Evolutionary conservation across 2,329 filamentous ascomycete genomes (phyloP).

Genomic region (Verticillium zaregamsianum): DNA sequence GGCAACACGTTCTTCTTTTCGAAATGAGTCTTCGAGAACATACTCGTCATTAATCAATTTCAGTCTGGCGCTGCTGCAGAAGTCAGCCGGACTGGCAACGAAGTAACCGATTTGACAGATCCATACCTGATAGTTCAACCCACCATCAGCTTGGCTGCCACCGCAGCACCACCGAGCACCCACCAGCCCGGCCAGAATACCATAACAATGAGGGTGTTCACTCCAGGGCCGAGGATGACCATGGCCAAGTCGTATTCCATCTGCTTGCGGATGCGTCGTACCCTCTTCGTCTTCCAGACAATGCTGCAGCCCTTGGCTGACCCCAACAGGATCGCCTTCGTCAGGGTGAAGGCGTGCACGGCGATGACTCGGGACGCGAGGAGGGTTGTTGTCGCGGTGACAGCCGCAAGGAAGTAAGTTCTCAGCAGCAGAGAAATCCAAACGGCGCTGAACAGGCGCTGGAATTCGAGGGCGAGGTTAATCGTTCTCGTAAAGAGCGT

Average conservation of each 20-base stretch:
- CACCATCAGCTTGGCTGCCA: slow-evolving; percentile 27
- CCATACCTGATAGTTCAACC: slow-evolving; percentile 18
- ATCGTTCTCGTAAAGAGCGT: slow-evolving; percentile 28
- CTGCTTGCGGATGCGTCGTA: slow-evolving; percentile 36
- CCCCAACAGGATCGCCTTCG: slow-evolving; percentile 11
- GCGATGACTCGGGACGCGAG: slow-evolving; percentile 23
- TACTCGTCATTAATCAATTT: not conserved
- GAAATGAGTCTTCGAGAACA: slow-evolving; percentile 21
- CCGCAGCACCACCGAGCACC: slow-evolving; percentile 33
- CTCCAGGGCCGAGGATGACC: slow-evolving; percentile 44
- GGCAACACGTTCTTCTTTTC: slow-evolving; percentile 93
- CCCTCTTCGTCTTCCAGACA: slow-evolving; percentile 32
- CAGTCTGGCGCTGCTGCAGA: not conserved
- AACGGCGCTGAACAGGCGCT: slow-evolving; percentile 25
- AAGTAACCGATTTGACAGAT: not conserved
- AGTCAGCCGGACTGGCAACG: not conserved
- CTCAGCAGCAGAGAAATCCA: slow-evolving; percentile 26
- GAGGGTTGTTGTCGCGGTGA: slow-evolving; percentile 22
- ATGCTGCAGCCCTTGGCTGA: slow-evolving; percentile 16
- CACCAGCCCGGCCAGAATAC: slow-evolving; percentile 57
- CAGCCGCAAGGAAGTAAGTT: slow-evolving; percentile 23
- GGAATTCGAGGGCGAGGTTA: slow-evolving; percentile 27
- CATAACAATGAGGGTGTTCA: slow-evolving; percentile 43
- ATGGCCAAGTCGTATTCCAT: slow-evolving; percentile 48
- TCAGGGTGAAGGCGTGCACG: slow-evolving; percentile 22